phyloP scores from a whole-genome alignment of 805 yeast genomes.

The Danielia reshetovae region DNA sequence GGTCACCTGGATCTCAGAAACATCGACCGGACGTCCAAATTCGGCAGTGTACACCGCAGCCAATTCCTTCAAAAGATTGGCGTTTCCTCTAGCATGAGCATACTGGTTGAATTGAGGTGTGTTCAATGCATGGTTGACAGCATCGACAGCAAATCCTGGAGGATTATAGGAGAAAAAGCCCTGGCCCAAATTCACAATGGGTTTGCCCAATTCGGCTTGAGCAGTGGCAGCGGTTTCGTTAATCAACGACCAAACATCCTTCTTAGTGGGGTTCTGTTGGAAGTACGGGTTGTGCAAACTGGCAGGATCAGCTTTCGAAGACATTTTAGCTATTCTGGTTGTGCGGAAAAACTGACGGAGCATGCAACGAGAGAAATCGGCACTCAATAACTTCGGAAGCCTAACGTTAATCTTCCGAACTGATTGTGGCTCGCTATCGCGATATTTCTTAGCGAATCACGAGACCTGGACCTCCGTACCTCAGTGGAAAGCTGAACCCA shows the following conservation, averaged over 20 bases:
- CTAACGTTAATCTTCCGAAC: no score
- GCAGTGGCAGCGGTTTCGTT: slow-evolving; percentile 93
- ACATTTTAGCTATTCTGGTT: background rate
- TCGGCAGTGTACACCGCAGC: slow-evolving; percentile 67
- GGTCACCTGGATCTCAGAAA: slow-evolving; percentile 70
- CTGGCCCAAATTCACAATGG: slow-evolving; percentile 88
- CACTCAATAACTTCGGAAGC: no score
- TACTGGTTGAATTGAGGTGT: slow-evolving; percentile 82
- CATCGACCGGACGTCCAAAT: slow-evolving; percentile 53
- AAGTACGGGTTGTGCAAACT: slow-evolving; percentile 61
- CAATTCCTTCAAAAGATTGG: slow-evolving; percentile 65
- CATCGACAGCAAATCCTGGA: slow-evolving; percentile 85
- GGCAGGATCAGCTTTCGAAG: slow-evolving; percentile 12
- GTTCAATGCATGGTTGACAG: slow-evolving; percentile 73
- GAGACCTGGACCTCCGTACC: no score
- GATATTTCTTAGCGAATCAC: no score
- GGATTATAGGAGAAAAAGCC: slow-evolving; percentile 97
- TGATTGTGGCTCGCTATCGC: no score
- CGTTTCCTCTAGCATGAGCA: slow-evolving; percentile 87
- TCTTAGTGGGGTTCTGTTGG: slow-evolving; percentile 53
- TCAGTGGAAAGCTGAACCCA: no score
- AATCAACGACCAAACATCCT: slow-evolving; percentile 93
- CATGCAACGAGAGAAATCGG: slow-evolving; percentile 1
- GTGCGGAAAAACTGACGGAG: slow-evolving; percentile 1
- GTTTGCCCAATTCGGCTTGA: slow-evolving; percentile 62